Evolutionary conservation across 2,329 filamentous ascomycete genomes (phyloP), one percentile per base, ranked within the genome.

Genomic region (Ophiognomonia clavigignenti-juglandacearum): DNA sequence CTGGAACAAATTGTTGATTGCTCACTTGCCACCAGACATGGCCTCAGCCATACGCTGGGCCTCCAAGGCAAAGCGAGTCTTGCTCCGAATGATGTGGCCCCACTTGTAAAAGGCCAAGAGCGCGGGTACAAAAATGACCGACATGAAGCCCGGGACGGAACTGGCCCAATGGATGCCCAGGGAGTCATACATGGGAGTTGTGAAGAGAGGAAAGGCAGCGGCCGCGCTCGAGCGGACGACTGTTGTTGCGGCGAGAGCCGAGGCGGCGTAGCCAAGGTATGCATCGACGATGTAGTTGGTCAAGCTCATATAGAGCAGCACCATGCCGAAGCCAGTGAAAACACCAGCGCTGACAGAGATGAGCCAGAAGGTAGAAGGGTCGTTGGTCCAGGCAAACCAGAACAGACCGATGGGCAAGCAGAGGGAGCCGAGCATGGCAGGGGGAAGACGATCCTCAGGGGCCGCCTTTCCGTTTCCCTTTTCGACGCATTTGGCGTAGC

Each of bases 251-350:
- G 88, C 88, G 27, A 95, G 71, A 0, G 89, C 88, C 3, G 82
- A 87, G 1, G 89, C 88, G 1, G 88, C 83, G 60, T 90, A 95
- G 56, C 93, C 85, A 4, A 84, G 84, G 56, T 95, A 95, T 6
- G 82, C 80, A 39, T 85, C 77, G 0, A 88, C 86, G 4, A 95
- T 70, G 61, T 95, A 95, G 57, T 89, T 93, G 6, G 77, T 80
- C 0, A 83, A 80, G 59, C 95, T 93, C 59, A 95, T 91, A 68
- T 95, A 95, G 31, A 95, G 0, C 85, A 85, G 6, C 6, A 53
- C 47, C 47, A 95, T 77, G 1, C 88, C 88, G 1, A 88, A 88
- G 0, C 87, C 70, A 40, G 95, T 84, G 1, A 88, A 85, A 18
- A 81, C 73, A n/a, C 47, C 47, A 1, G 47, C 50, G 16, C 40